phyloP scores from a whole-genome alignment of 2,329 filamentous ascomycete genomes.

The Claviceps digitariae region DNA sequence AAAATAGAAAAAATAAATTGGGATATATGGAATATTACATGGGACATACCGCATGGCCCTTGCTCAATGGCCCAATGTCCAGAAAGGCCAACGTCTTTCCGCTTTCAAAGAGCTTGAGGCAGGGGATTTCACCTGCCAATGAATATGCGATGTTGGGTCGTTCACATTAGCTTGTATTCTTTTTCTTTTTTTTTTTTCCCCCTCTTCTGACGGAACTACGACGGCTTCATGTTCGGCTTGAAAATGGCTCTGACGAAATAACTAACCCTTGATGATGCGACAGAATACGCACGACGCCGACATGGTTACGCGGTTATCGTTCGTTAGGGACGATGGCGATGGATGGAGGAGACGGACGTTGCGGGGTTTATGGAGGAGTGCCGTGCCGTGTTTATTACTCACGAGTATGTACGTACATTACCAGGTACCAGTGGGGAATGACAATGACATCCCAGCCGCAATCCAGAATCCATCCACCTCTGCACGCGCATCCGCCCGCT shows the following conservation, averaged over 20 bases:
- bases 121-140: constrained; percentile 74
- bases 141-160: not conserved
- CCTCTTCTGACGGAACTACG: not conserved
- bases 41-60: constrained; percentile 71
- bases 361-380: not conserved
- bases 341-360: not conserved
- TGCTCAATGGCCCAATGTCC: constrained; percentile 81
- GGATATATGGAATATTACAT: not conserved
- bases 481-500: not conserved
- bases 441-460: not conserved
- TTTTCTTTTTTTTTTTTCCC: not conserved
- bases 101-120: constrained; percentile 90
- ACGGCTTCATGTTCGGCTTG: not conserved
- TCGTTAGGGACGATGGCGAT: not conserved
- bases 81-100: constrained; percentile 92
- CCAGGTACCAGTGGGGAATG: too few species aligned
- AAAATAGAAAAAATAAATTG: not conserved
- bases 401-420: too few species aligned
- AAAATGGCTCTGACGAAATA: not conserved
- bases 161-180: not conserved
- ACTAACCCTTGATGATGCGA: constrained; percentile 83
- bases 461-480: not conserved
- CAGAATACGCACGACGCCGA: constrained; percentile 75
- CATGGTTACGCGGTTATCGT: not conserved
- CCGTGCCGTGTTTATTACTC: too few species aligned